Percentiles rank a stretch among this genome's conserved stretches.
Evolutionary conservation across 129 eudicot genomes (phyloP).

Genomic region (Flaveria brownii): DNA sequence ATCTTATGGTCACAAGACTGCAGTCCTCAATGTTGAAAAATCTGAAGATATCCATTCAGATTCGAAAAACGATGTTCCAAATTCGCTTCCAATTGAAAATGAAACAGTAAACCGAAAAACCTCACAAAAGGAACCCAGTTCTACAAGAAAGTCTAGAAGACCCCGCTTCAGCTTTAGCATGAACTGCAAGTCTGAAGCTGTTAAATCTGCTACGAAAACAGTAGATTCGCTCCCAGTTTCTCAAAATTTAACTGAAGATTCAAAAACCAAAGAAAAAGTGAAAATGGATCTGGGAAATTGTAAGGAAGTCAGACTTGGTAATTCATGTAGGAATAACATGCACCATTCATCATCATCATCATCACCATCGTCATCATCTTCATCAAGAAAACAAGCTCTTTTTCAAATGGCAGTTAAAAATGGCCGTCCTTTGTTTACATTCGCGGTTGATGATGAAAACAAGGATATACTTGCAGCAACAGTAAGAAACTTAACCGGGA

Average conservation of each 20-base stretch:
- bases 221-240: constrained; percentile 19
- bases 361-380: constrained; percentile 12
- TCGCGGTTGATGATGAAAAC: constrained; percentile 71
- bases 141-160: constrained; percentile 32
- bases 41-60: constrained; percentile 17
- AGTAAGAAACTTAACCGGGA: constrained; percentile 43
- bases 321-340: constrained; percentile 31
- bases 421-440: constrained; percentile 74
- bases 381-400: constrained; percentile 61
- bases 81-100: constrained; percentile 4
- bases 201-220: constrained; percentile 34
- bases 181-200: constrained; percentile 25
- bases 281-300: constrained; percentile 40
- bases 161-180: constrained; percentile 45
- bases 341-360: constrained; percentile 29
- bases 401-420: constrained; percentile 73
- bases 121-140: constrained; percentile 24
- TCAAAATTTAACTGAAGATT: constrained; percentile 36
- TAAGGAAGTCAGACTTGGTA: constrained; percentile 29
- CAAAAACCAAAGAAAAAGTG: constrained; percentile 28
- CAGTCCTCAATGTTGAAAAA: constrained; percentile 26
- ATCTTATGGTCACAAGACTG: constrained; percentile 18
- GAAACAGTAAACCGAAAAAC: constrained; percentile 16
- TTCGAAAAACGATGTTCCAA: constrained; percentile 16
- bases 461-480: constrained; percentile 74